Conservation (phyloP, 2,329 filamentous ascomycete species). For the Chrysoporthe deuterocubensis region DNA sequence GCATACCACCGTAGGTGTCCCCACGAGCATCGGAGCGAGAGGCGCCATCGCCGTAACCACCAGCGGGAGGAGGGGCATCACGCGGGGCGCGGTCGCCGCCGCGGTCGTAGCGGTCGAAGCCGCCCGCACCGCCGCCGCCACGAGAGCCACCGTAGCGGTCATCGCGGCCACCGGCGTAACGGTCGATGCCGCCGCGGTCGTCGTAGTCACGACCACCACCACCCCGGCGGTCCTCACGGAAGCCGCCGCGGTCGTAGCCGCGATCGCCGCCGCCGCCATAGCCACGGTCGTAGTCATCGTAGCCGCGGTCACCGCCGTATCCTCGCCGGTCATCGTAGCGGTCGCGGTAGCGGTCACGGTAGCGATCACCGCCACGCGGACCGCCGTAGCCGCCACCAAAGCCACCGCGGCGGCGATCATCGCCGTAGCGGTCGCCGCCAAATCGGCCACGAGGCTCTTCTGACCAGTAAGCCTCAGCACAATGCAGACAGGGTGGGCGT, state of each 20-base stretch:
- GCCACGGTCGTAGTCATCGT: conserved; percentile 31
- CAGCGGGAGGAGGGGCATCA: conserved; percentile 34
- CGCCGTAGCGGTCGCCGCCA: conserved; percentile 59
- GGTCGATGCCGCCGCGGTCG: conserved; percentile 41
- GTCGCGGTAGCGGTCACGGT: conserved; percentile 32
- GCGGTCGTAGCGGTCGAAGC: conserved; percentile 22
- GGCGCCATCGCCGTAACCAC: conserved; percentile 36
- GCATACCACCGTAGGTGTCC: conserved; percentile 37
- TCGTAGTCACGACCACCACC: conserved; percentile 34
- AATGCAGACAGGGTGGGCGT: conserved; percentile 42
- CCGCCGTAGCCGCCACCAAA: conserved; percentile 51
- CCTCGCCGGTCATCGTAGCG: conserved; percentile 36
- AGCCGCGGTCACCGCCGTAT: conserved; percentile 31
- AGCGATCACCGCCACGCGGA: conserved; percentile 43
- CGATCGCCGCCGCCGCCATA: conserved; percentile 37
- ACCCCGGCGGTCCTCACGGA: conserved; percentile 43
- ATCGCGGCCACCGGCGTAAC: conserved; percentile 41
- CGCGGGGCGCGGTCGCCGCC: conserved; percentile 35
- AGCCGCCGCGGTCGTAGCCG: conserved; percentile 53
- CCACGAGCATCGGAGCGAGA: conserved; percentile 35
- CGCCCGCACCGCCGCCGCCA: conserved; percentile 23
- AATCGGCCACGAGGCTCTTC: conserved; percentile 57
- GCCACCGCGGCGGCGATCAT: conserved; percentile 68
- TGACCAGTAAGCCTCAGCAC: conserved; percentile 35
- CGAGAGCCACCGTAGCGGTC: conserved; percentile 24